Evolutionary conservation across 768 basidiomycete genomes (phyloP), one percentile per base, ranked within the genome.

Genomic region (Aureoboletus auriporus): DNA sequence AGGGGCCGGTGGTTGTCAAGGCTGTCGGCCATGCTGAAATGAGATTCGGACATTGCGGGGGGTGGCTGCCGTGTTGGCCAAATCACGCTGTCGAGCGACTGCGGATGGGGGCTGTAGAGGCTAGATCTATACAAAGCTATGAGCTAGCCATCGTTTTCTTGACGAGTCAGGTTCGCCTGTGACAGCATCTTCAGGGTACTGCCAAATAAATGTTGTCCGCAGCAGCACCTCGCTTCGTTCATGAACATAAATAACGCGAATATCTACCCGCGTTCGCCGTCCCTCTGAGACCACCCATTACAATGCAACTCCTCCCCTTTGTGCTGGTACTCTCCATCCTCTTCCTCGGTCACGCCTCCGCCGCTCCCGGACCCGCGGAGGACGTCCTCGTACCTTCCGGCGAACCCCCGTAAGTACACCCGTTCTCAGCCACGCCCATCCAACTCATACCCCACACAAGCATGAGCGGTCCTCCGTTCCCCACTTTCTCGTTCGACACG

Each of bases 391-490:
- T 47, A 0, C 50, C 65, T 4, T 49, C 17, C 3, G 62, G 63
- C 6, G 14, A 57, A 8, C 63, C 63, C 9, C 50, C 42, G 63
- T 65, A 41, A 52, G 63, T 47, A 8, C 20, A 13, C n/a, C 35
- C 29, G 33, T 33, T 33, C 13, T 33, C 13, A 3, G 6, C 16
- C 11, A 13, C 6, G 3, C 36, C 13, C 31, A 8, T 39, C 7
- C 17, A 9, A 35, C 8, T 40, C 29, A 13, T 16, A 14, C 17
- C 5, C 8, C 34, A 7, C n/a, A 16, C 31, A 14, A 65, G 65
- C n/a, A 60, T 63, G 49, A 63, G 63, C 42, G 53, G 51, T 8
- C 40, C 38, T 16, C 55, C 59, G 6, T 46, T 59, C 8, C 55
- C 37, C 38, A 42, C 42, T 5, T 14, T 65, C 23, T 40, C 59